Conservation (phyloP, 2,329 filamentous ascomycete genomes). For the Colletotrichum kahawae region DNA sequence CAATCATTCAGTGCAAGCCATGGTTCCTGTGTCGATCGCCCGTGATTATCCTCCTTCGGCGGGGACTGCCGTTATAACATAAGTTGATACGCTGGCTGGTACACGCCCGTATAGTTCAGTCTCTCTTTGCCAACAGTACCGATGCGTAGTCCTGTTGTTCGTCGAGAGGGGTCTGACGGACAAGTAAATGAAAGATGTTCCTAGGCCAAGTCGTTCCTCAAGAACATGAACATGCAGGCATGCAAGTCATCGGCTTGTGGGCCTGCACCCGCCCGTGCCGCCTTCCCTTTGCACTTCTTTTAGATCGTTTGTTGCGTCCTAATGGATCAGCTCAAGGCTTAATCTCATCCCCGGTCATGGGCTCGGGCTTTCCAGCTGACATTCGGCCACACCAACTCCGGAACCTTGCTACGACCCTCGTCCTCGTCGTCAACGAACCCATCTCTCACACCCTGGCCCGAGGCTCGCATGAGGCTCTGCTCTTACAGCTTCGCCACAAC, state of each 20-base stretch:
- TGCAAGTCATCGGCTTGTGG: neutral
- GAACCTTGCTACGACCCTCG: conserved; percentile 1
- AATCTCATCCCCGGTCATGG: neutral
- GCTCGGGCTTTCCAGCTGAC: conserved; percentile 12
- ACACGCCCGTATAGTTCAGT: neutral
- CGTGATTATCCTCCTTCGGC: neutral
- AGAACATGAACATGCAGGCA: neutral
- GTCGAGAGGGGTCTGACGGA: neutral
- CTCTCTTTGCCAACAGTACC: neutral
- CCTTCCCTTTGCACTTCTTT: neutral
- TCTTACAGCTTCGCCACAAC: neutral
- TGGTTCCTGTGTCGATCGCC: neutral
- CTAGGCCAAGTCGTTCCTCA: neutral
- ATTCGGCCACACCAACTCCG: conserved; percentile 18
- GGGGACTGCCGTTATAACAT: neutral
- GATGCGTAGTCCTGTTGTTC: neutral
- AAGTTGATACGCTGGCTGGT: neutral
- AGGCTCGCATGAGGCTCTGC: conserved; percentile 18
- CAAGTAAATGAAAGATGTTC: neutral
- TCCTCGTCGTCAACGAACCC: neutral
- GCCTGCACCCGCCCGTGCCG: neutral
- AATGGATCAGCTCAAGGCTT: neutral
- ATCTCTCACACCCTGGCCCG: neutral
- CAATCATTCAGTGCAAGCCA: neutral
- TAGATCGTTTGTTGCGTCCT: neutral